Evolutionary conservation across 2,329 filamentous ascomycete species (phyloP), one percentile per base, ranked within the genome.

Genomic region (Truncatella angustata): DNA sequence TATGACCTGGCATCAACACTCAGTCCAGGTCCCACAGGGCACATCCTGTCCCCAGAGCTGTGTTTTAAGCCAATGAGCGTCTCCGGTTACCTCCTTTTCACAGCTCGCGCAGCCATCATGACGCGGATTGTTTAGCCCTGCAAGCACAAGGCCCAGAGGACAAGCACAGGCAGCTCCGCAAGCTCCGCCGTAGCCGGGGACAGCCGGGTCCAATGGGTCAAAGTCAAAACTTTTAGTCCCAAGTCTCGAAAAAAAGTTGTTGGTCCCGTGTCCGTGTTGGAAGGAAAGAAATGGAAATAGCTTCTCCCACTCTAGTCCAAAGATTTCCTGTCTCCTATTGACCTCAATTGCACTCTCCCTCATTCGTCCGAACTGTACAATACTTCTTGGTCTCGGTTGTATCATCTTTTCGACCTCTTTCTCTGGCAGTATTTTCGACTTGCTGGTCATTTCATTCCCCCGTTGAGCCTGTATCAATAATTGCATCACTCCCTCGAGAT

Each of bases 291-390:
- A 35, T 46, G 43, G 43, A 46, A 46, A 46, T 40, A 36, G 21
- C 34, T 42, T 40, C 43, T 30, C 40, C 18, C 49, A 18, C 53
- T 42, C 26, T 52, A 44, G 32, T 52, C 52, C 51, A 52, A 49
- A 26, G 7, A 35, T 47, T 37, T 51, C 50, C 32, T 49, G 21
- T 50, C 40, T 44, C 40, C 23, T 44, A 23, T 24, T 23, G 28
- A 48, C 43, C 57, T 51, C 53, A 56, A 60, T 62, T 58, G 61
- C 54, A 54, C 58, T 60, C 55, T 52, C 58, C 48, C 59, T 63
- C 57, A 49, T 59, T 64, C 56, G 46, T 52, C 56, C 51, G 42
- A 44, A 45, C 57, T 67, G 64, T 67, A 67, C 54, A 58, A 63
- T 65, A 65, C 54, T 59, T 57, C 55, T 58, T 45, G 35, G 42